Conservation (phyloP, 345 rosid species). For the Diplotaxis tenuifolia region DNA sequence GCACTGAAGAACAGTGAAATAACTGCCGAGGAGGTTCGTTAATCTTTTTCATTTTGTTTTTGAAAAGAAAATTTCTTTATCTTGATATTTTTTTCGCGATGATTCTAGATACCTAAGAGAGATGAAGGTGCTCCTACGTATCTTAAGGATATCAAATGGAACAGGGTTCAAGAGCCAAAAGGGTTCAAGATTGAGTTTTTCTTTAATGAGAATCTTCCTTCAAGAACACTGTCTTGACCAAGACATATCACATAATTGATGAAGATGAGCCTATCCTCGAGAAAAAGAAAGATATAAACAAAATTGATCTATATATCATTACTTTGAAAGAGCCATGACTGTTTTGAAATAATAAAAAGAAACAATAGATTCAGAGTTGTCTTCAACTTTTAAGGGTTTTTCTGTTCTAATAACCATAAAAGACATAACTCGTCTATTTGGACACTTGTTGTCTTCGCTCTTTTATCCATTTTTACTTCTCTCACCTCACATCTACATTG, state of each 20-base stretch:
- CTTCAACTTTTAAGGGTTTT: too few relatives aligned
- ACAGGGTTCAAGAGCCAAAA: neutral
- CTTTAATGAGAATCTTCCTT: neutral
- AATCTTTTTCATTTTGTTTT: neutral
- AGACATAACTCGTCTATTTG: too few relatives aligned
- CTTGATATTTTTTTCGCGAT: neutral
- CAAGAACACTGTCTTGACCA: neutral
- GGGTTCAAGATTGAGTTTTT: neutral
- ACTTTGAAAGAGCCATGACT: too few relatives aligned
- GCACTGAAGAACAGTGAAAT: slow-evolving; percentile 97
- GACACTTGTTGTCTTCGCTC: too few relatives aligned
- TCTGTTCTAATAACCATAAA: too few relatives aligned
- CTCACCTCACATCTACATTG: too few relatives aligned
- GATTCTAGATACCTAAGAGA: neutral
- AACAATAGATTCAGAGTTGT: too few relatives aligned
- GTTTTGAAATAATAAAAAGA: too few relatives aligned
- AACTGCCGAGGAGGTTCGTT: slow-evolving; percentile 71
- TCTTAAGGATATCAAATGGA: slow-evolving; percentile 4
- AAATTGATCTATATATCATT: too few relatives aligned
- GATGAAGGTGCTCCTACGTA: slow-evolving; percentile 5
- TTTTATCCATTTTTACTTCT: too few relatives aligned
- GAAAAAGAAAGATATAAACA: too few relatives aligned
- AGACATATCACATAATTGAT: neutral
- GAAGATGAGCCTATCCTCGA: slow-evolving; percentile 1
- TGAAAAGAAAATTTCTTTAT: neutral